Conservation (phyloP, 176 grass and related monocot genomes). For the Saccharum officinarum region DNA sequence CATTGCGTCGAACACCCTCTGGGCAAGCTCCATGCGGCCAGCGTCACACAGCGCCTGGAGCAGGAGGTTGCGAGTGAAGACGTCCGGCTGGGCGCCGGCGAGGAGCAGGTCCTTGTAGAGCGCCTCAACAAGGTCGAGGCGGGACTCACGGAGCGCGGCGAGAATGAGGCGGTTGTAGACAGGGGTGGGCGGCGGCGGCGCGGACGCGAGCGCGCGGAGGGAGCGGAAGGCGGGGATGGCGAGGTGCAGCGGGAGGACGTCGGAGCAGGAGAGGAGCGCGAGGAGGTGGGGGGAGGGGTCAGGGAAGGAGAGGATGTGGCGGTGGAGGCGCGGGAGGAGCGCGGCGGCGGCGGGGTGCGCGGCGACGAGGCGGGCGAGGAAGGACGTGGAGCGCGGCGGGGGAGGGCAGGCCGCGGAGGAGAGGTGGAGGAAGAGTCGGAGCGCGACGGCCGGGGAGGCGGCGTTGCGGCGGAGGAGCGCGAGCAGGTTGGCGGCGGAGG, state of each 20-base stretch:
- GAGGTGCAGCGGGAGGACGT: constrained; percentile 38
- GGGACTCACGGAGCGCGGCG: constrained; percentile 53
- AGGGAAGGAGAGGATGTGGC: constrained; percentile 52
- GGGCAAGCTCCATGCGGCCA: constrained; percentile 68
- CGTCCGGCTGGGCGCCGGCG: constrained; percentile 57
- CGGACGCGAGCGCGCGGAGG: constrained; percentile 60
- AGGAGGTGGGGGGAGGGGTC: constrained; percentile 43
- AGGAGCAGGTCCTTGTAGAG: constrained; percentile 87
- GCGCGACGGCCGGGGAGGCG: constrained; percentile 46
- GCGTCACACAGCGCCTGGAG: constrained; percentile 62
- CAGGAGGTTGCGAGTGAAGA: constrained; percentile 79
- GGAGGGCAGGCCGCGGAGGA: constrained; percentile 43
- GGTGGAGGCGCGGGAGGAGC: constrained; percentile 48
- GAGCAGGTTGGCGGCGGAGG: constrained; percentile 47
- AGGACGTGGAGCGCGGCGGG: constrained; percentile 30
- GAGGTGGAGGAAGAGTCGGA: constrained; percentile 69
- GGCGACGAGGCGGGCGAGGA: constrained; percentile 56
- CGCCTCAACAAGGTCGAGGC: constrained; percentile 65
- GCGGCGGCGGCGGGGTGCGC: constrained; percentile 35
- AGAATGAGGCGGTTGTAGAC: constrained; percentile 76
- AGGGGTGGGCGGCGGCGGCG: constrained; percentile 51
- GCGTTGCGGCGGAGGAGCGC: constrained; percentile 63
- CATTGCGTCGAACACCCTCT: constrained; percentile 88
- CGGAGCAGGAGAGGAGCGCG: constrained; percentile 27
- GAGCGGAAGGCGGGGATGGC: constrained; percentile 63